phyloP scores from a whole-genome alignment of 495 filamentous ascomycete genomes.

The Aspergillus affinis region DNA sequence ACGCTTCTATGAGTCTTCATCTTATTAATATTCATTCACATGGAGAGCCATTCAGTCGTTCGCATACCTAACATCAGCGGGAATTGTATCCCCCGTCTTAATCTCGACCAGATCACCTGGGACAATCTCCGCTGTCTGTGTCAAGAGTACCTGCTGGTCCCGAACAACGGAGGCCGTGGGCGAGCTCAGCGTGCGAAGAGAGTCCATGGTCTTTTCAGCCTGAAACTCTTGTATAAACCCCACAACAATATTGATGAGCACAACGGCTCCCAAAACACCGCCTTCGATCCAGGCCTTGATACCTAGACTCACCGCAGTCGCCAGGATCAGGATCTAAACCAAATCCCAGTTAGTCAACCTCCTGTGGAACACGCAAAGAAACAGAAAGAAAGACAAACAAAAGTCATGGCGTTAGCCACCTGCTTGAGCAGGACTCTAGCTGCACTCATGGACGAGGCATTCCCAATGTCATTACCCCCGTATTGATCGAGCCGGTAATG shows the following conservation, averaged over 20 bases:
- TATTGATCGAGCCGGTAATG: too few relatives aligned
- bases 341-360: background rate
- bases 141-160: constrained; percentile 48
- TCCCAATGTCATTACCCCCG: too few relatives aligned
- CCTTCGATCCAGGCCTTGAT: constrained; percentile 72
- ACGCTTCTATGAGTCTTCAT: constrained; percentile 57
- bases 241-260: constrained; percentile 64
- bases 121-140: constrained; percentile 56
- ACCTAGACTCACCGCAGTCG: constrained; percentile 69
- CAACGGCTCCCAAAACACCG: constrained; percentile 64
- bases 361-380: too few relatives aligned
- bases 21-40: constrained; percentile 7
- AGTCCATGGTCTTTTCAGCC: constrained; percentile 77
- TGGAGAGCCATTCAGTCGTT: background rate
- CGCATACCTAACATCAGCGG: constrained; percentile 65
- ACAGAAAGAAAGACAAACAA: too few relatives aligned
- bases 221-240: constrained; percentile 71
- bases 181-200: constrained; percentile 60
- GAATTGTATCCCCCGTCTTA: constrained; percentile 82
- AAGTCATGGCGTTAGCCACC: too few relatives aligned
- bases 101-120: constrained; percentile 69
- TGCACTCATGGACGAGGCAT: too few relatives aligned
- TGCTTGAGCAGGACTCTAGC: too few relatives aligned
- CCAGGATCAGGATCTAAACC: constrained; percentile 62
- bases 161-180: constrained; percentile 60